Evolutionary conservation across 805 yeast species (phyloP), one percentile per base, ranked within the genome.

Genomic region (Lipomyces mesembrius): DNA sequence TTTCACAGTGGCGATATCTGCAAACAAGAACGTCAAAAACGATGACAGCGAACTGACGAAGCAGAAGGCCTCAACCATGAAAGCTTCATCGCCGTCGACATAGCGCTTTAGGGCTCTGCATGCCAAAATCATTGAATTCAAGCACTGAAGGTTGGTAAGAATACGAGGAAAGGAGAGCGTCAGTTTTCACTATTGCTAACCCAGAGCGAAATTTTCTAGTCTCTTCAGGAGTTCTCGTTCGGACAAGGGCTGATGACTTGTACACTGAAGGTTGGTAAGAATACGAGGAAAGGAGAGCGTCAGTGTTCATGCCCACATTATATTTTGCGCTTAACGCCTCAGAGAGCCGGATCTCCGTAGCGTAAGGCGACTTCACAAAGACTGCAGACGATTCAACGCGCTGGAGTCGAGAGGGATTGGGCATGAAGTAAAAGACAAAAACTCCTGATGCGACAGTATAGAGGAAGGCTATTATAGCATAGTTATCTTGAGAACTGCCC

Each of bases 71-170:
- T 22, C 25, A 27, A 12, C 3, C 0, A 49, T 49, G 53, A 49
- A 22, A n/a, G n/a, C 17, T 12, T n/a, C 17, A 49, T 20, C 53
- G 20, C 53, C 25, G 1, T 12, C 17, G 20, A 17, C 53, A 17
- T 49, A 49, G 53, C 53, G 25, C 25, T 49, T 49, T 25, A 49
- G 17, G n/a, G 25, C 53, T 49, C 53, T 49, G 53, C 12, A 49
- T 49, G n/a, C 53, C 53, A 49, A 49, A 49, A 49, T 49, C 17
- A 49, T 9, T 49, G 53, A 49, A 49, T 49, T 49, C 20, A n/a
- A n/a, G n/a, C n/a, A n/a, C n/a, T n/a, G n/a, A n/a, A n/a, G n/a
- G n/a, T n/a, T n/a, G n/a, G n/a, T n/a, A n/a, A n/a, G n/a, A n/a
- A n/a, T n/a, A n/a, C n/a, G n/a, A n/a, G n/a, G n/a, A n/a, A n/a